These are phyloP conservation scores for Stagonosporopsis chrysanthemi DNA, from an alignment of 2,329 filamentous ascomycete genomes.

Conservation along the genomic window DNA sequence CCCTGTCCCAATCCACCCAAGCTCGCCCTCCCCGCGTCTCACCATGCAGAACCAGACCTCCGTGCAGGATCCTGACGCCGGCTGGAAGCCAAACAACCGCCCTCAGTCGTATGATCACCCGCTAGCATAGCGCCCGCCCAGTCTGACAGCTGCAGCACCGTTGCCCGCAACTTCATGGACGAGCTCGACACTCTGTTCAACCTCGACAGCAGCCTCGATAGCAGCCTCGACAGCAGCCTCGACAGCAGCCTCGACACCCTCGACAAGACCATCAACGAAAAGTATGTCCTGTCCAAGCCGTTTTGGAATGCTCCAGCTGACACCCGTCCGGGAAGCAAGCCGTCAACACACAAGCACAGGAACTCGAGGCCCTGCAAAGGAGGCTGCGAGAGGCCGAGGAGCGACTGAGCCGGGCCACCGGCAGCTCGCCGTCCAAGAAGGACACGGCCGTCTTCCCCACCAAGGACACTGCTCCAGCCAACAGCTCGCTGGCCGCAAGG, in stretches of 20 bases:
- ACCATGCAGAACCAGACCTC: conserved; percentile 30
- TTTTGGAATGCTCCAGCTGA: conserved; percentile 10
- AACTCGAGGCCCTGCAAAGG: conserved; percentile 86
- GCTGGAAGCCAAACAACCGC: conserved; percentile 82
- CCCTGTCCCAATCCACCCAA: conserved; percentile 13
- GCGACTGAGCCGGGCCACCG: conserved; percentile 62
- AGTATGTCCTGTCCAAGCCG: conserved; percentile 64
- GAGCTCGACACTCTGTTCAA: conserved; percentile 90
- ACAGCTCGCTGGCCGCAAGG: conserved; percentile 34
- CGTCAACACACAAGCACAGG: conserved; percentile 75
- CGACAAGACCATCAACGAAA: conserved; percentile 77
- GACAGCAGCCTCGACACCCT: conserved; percentile 70
- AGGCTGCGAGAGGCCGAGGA: conserved; percentile 86
- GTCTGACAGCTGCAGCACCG: conserved; percentile 67
- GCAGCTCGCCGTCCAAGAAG: conserved; percentile 41
- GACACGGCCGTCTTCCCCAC: conserved; percentile 36
- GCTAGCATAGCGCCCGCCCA: conserved; percentile 30
- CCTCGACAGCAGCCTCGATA: conserved; percentile 80
- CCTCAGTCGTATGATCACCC: conserved; percentile 77
- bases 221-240: conserved; percentile 64
- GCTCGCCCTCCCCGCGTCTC: conserved; percentile 26
- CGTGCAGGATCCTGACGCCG: conserved; percentile 65
- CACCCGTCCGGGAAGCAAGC: conserved; percentile 72
- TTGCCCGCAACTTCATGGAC: conserved; percentile 85
- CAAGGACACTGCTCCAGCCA: conserved; percentile 35